Conservation (phyloP, 805 yeast species). For the Ogataea philodendri region DNA sequence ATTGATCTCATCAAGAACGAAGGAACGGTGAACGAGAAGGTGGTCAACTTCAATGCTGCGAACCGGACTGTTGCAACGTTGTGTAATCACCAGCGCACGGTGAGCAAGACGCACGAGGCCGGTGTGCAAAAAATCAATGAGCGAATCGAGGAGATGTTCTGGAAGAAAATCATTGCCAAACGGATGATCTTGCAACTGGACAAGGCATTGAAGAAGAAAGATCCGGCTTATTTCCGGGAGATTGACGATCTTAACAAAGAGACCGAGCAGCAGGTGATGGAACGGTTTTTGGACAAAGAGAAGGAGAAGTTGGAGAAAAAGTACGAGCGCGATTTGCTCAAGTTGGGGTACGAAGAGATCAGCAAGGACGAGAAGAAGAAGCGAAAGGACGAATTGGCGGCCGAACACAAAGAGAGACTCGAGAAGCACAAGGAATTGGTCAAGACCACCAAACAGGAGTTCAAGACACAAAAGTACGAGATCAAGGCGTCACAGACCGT, state of each 20-base stretch:
- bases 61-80: constrained; percentile 92
- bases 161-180: constrained; percentile 79
- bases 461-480: constrained; percentile 56
- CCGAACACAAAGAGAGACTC: constrained; percentile 55
- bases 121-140: constrained; percentile 78
- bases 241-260: constrained; percentile 64
- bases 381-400: constrained; percentile 49
- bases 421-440: constrained; percentile 51
- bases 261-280: constrained; percentile 58
- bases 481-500: constrained; percentile 51
- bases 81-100: constrained; percentile 96
- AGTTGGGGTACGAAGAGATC: constrained; percentile 57
- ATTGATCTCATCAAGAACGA: constrained; percentile 78
- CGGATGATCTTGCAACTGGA: constrained; percentile 69
- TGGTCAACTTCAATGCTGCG: constrained; percentile 88
- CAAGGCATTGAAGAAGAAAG: constrained; percentile 45
- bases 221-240: constrained; percentile 62
- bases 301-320: constrained; percentile 61
- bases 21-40: constrained; percentile 85
- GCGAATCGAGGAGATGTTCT: constrained; percentile 71
- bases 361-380: constrained; percentile 50
- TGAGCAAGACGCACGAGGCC: constrained; percentile 78
- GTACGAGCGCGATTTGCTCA: constrained; percentile 76
- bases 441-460: constrained; percentile 54
- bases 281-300: constrained; percentile 60